phyloP scores from a whole-genome alignment of 352 stramenopile genomes.

The Pythium phragmitis region DNA sequence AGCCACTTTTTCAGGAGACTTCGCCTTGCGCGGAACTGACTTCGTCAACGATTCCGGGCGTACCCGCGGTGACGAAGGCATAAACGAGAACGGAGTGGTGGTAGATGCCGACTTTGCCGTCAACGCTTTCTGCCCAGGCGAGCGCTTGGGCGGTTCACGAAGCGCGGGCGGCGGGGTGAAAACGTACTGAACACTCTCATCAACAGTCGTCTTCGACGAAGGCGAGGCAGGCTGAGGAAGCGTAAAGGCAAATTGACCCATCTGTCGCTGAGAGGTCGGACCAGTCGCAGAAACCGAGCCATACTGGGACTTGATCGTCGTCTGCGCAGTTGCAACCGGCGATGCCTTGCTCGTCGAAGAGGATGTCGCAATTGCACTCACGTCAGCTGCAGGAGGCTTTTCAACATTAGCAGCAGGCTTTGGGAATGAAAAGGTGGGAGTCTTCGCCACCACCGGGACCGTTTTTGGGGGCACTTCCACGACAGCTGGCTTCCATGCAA shows the following conservation, averaged over 20 bases:
- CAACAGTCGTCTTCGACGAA: conserved; percentile 23
- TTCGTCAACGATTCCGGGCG: conserved; percentile 43
- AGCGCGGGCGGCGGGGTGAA: conserved; percentile 62
- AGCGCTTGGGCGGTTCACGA: conserved; percentile 60
- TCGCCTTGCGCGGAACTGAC: conserved; percentile 26
- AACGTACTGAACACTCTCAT: conserved; percentile 55
- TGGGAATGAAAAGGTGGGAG: conserved; percentile 17
- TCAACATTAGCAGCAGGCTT: conserved; percentile 1
- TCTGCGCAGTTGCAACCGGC: neutral
- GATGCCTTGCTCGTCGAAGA: neutral
- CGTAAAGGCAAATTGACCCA: conserved; percentile 54
- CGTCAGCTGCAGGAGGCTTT: neutral
- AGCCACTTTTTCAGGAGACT: conserved; percentile 13
- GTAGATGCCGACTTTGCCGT: conserved; percentile 4
- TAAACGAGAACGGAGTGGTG: conserved; percentile 59
- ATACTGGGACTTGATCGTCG: neutral
- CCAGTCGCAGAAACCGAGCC: neutral
- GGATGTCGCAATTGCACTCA: neutral
- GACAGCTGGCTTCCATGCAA: conserved; percentile 19
- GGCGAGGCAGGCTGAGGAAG: conserved; percentile 5
- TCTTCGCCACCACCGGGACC: neutral
- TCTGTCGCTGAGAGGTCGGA: conserved; percentile 5
- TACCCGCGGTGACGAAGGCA: conserved; percentile 60
- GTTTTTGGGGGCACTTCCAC: neutral
- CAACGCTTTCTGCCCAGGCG: conserved; percentile 24